phyloP scores from a whole-genome alignment of 108 stramenopile genomes.

The Nannochloropsis oceanica region DNA sequence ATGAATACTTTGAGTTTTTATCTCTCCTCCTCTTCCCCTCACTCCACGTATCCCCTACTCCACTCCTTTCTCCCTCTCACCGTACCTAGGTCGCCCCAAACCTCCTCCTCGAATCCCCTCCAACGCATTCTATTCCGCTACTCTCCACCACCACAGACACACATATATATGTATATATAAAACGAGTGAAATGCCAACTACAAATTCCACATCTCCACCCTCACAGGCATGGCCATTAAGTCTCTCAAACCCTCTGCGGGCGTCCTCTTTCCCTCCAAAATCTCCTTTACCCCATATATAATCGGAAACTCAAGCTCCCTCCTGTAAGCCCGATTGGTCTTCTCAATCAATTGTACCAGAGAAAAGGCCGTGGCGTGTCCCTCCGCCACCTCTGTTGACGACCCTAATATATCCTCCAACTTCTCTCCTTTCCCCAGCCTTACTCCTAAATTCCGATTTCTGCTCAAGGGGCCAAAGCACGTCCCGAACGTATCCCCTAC shows the following conservation, averaged over 20 bases:
- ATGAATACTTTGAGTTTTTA: too few species aligned
- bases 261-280: conserved; percentile 68
- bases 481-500: conserved; percentile 95
- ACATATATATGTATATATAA: background rate
- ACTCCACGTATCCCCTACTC: too few species aligned
- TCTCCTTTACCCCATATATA: conserved; percentile 76
- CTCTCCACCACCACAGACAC: too few species aligned
- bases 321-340: conserved; percentile 60
- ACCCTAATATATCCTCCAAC: conserved; percentile 61
- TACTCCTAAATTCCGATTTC: conserved; percentile 81
- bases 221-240: conserved; percentile 79
- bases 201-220: conserved; percentile 28
- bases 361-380: conserved; percentile 83
- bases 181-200: background rate
- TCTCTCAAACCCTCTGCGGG: conserved; percentile 69
- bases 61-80: too few species aligned
- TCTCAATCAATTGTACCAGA: conserved; percentile 70
- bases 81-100: too few species aligned
- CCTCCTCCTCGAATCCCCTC: too few species aligned
- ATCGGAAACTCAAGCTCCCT: conserved; percentile 88
- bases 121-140: too few species aligned
- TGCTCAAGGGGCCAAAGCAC: conserved; percentile 84
- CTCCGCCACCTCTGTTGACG: conserved; percentile 70
- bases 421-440: conserved; percentile 82
- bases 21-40: too few species aligned